phyloP scores from a whole-genome alignment of 2,329 filamentous ascomycete species.

The Aspergillus neotritici region DNA sequence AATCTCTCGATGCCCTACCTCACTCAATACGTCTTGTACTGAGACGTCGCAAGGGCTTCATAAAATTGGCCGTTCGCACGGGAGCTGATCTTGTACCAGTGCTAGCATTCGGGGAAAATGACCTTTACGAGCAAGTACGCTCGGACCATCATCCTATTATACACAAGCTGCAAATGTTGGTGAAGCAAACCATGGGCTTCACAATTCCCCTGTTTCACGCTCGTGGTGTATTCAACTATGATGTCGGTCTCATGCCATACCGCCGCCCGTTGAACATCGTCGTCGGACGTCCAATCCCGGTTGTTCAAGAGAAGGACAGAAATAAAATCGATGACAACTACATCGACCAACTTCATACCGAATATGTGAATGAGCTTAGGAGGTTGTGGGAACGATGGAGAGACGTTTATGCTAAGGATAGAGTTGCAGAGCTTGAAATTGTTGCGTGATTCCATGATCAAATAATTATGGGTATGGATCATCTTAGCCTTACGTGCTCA shows the following conservation, averaged over 20 bases:
- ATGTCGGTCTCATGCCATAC: slow-evolving; percentile 94
- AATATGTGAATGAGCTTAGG: slow-evolving; percentile 62
- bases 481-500: too few species aligned
- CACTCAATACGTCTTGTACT: slow-evolving; percentile 71
- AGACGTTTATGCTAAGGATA: slow-evolving; percentile 41
- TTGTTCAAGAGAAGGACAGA: slow-evolving; percentile 52
- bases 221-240: slow-evolving; percentile 92
- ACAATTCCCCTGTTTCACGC: slow-evolving; percentile 88
- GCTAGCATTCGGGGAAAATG: slow-evolving; percentile 89
- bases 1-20: slow-evolving; percentile 84
- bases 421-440: slow-evolving; percentile 42
- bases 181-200: slow-evolving; percentile 84
- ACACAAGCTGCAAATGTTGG: slow-evolving; percentile 72
- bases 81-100: slow-evolving; percentile 94
- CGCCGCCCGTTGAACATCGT: slow-evolving; percentile 82
- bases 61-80: slow-evolving; percentile 85
- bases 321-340: slow-evolving; percentile 65
- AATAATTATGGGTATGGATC: background rate
- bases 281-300: slow-evolving; percentile 72
- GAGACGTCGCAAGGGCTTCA: slow-evolving; percentile 79
- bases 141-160: slow-evolving; percentile 71
- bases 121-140: slow-evolving; percentile 85
- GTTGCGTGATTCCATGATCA: slow-evolving; percentile 24
- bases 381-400: slow-evolving; percentile 45
- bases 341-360: slow-evolving; percentile 70